These are phyloP conservation scores for Puccinia horiana DNA, from an alignment of 1,284 basidiomycete species.

Conservation along the genomic window DNA sequence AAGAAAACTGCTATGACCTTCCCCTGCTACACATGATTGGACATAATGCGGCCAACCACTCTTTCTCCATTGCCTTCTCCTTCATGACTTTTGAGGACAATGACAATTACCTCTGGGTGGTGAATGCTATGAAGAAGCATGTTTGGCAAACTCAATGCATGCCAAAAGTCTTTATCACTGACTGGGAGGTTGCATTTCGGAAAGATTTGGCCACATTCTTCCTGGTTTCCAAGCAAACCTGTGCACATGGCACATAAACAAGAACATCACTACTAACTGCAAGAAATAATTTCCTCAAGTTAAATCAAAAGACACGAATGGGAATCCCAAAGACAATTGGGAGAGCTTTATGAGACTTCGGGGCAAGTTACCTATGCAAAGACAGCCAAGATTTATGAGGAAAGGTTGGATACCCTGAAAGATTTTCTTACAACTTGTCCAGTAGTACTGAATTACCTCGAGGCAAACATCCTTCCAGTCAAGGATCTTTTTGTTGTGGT, in stretches of 20 bases:
- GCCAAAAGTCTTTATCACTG: conserved; percentile 6
- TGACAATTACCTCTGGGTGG: background rate
- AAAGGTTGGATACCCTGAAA: background rate
- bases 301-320: no score
- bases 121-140: background rate
- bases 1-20: background rate
- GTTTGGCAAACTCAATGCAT: background rate
- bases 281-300: background rate
- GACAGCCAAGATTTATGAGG: background rate
- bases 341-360: background rate
- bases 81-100: background rate
- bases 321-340: background rate
- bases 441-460: no score
- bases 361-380: background rate
- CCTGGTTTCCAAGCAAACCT: background rate
- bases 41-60: background rate
- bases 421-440: background rate
- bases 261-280: background rate
- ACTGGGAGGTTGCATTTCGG: background rate
- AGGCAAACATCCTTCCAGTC: background rate
- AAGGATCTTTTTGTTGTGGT: background rate
- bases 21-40: background rate
- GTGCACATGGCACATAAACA: conserved; percentile 2
- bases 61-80: background rate
- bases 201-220: background rate